These are phyloP conservation scores for Epichloe typhina DNA, from an alignment of 2,329 filamentous ascomycete species.

Conservation along the genomic window DNA sequence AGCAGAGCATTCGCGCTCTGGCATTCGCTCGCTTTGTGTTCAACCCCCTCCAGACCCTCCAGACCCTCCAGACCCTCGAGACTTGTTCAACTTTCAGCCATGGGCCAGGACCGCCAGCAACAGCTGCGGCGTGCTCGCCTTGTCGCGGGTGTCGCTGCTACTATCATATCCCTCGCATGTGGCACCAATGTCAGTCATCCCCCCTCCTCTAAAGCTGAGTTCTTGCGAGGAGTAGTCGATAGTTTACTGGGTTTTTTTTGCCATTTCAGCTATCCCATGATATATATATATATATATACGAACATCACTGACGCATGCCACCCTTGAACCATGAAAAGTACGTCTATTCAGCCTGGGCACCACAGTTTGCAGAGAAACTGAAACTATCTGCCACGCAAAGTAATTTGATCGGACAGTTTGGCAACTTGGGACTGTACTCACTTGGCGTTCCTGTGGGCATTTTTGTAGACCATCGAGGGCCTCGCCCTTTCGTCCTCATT, in stretches of 20 bases:
- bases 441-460: constrained; percentile 81
- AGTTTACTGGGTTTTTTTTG: background rate
- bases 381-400: constrained; percentile 82
- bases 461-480: constrained; percentile 71
- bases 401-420: constrained; percentile 77
- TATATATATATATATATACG: background rate
- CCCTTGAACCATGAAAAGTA: constrained; percentile 44
- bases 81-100: constrained; percentile 2
- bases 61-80: background rate
- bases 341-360: constrained; percentile 95
- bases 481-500: constrained; percentile 62
- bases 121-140: constrained; percentile 53
- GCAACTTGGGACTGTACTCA: constrained; percentile 89
- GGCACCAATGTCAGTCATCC: constrained; percentile 65
- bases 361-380: constrained; percentile 80
- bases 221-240: background rate
- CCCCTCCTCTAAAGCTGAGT: background rate
- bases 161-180: constrained; percentile 72
- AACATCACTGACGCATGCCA: background rate
- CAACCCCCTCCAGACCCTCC: background rate
- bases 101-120: constrained; percentile 14
- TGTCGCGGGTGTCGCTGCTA: constrained; percentile 74
- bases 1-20: background rate
- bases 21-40: background rate
- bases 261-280: background rate